A percentile compares a stretch with the other conserved stretches of the same genome.
Conservation (phyloP, 345 rosid species). For the Erucastrum elatum region DNA sequence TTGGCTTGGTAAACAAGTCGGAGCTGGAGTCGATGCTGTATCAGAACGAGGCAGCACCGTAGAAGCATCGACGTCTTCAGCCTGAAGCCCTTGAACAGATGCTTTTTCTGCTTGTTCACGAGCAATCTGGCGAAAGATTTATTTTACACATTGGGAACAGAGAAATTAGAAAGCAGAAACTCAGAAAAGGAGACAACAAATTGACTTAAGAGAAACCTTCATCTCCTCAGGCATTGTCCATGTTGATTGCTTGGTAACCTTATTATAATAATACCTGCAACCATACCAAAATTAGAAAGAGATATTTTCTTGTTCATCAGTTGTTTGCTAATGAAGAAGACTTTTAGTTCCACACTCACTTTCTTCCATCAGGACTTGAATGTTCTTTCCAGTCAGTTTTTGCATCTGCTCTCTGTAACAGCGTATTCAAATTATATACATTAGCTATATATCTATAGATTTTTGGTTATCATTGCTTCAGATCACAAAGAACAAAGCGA, state of each 20-base stretch:
- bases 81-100: conserved; percentile 40
- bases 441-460: conserved; percentile 21
- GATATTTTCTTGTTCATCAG: conserved; percentile 5
- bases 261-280: conserved; percentile 81
- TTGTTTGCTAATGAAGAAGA: conserved; percentile 12
- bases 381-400: conserved; percentile 94
- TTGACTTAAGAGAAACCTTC: conserved; percentile 56
- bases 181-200: conserved; percentile 6
- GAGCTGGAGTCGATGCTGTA: conserved; percentile 41
- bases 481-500: conserved; percentile 14
- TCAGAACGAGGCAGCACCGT: conserved; percentile 46
- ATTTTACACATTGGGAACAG: conserved; percentile 10
- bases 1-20: conserved; percentile 56
- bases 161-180: conserved; percentile 13
- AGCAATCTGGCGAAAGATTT: conserved; percentile 60
- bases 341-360: conserved; percentile 47
- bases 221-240: conserved; percentile 91
- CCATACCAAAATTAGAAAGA: conserved; percentile 21
- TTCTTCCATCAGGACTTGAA: conserved; percentile 89
- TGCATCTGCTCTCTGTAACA: conserved; percentile 88
- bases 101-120: conserved; percentile 66
- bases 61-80: conserved; percentile 42
- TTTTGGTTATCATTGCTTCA: conserved; percentile 10
- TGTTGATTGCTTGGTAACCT: conserved; percentile 80
- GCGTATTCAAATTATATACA: conserved; percentile 4